A percentile compares a stretch with the other conserved stretches of the same genome.
phyloP scores from a whole-genome alignment of 148 eudicot species.

The Rhododendron mucronatum region DNA sequence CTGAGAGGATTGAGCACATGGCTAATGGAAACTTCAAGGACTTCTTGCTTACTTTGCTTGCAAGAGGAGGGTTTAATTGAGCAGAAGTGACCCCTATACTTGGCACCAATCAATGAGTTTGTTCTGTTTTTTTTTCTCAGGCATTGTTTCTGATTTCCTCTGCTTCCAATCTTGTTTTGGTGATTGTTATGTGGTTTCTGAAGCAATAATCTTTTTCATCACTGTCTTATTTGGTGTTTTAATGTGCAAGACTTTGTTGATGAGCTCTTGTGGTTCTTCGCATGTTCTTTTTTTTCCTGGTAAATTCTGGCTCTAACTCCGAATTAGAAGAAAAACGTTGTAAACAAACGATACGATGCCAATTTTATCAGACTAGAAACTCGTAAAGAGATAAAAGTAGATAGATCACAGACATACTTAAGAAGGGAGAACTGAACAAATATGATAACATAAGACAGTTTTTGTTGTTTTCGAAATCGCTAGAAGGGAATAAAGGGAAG shows the following conservation, averaged over 20 bases:
- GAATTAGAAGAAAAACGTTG: neutral
- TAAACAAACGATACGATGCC: neutral
- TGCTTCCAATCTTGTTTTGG: neutral
- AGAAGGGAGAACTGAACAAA: neutral
- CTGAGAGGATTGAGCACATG: slow-evolving; percentile 39
- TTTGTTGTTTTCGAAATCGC: neutral
- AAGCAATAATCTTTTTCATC: neutral
- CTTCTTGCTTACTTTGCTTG: slow-evolving; percentile 56
- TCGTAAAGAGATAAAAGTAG: neutral
- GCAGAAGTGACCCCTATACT: neutral
- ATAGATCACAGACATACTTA: neutral
- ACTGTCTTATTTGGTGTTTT: neutral
- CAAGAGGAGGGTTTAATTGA: slow-evolving; percentile 32
- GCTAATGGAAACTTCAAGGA: slow-evolving; percentile 68
- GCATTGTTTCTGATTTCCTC: neutral
- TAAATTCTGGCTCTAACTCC: neutral
- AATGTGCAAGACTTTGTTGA: neutral
- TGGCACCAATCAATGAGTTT: neutral
- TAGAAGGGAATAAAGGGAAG: neutral
- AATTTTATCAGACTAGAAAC: neutral
- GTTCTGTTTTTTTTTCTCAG: neutral
- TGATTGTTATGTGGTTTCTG: neutral
- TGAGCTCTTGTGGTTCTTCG: neutral
- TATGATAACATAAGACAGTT: neutral
- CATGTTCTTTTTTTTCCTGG: neutral